Evolutionary conservation across 192 early-diverging fungal genomes (phyloP), one percentile per base, ranked within the genome.

Genomic region (Entophlyctis luteolus): DNA sequence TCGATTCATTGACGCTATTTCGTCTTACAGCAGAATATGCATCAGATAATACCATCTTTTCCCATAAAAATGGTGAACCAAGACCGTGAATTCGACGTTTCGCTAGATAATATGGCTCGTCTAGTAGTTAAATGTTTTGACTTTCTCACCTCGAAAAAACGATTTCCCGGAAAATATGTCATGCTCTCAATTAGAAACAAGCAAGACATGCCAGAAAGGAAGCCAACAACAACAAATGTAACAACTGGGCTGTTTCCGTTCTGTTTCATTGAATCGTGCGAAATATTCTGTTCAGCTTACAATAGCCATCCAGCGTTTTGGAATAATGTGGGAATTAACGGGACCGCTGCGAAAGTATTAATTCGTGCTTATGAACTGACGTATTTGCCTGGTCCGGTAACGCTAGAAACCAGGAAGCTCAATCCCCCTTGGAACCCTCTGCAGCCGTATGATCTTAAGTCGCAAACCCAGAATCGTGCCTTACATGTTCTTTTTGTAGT

Each of bases 141-240:
- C 25, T 18, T 22, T 27, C 52, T 49, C 33, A 84, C 86, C 59
- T 89, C 86, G 54, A 88, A 87, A 55, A 75, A 75, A 45, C 88
- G 83, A 69, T 91, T 91, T 18, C 88, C 89, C 1, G 81, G 79
- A 68, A 89, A 83, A 49, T 78, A 77, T 5, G 86, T 87, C 77
- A 88, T 80, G 20, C 81, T 73, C 65, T 91, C 89, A 58, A 84
- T 81, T 49, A 91, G 75, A 69, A 89, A 88, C n/a, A 91, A 65
- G 34, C 80, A 81, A 25, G 84, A 81, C 16, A 86, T 74, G 8
- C 70, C 79, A 25, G 86, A 81, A n/a, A 91, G 55, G n/a, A 81
- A 73, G 0, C 75, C 84, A 20, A 89, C 75, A 16, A 84, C 48
- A 12, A 83, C 28, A 49, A 91, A 87, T 1, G 68, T 70, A 16